Evolutionary conservation across 768 basidiomycete genomes (phyloP).

Genomic region (Crassisporium funariophilum): DNA sequence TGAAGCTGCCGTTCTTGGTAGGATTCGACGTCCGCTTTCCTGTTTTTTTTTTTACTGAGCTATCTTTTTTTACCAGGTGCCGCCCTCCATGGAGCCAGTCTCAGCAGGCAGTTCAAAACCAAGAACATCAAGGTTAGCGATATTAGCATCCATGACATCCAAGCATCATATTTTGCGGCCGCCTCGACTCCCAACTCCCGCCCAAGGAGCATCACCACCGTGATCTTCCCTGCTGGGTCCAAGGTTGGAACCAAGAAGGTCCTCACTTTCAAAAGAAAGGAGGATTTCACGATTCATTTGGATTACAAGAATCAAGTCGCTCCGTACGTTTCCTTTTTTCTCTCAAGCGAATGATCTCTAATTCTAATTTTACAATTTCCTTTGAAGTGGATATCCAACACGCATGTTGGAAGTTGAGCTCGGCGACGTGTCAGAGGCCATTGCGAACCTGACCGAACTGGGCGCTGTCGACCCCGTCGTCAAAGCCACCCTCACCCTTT

Average conservation of each 20-base stretch:
- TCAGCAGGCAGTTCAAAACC: conserved; percentile 91
- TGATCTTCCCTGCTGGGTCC: conserved; percentile 77
- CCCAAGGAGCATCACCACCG: conserved; percentile 71
- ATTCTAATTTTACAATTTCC: background rate
- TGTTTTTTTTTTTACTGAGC: background rate
- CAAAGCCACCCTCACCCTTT: conserved; percentile 81
- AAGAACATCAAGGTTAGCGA: conserved; percentile 90
- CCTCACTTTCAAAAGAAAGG: conserved; percentile 80
- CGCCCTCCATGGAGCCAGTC: conserved; percentile 86
- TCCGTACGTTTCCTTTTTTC: conserved; percentile 47
- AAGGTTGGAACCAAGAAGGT: conserved; percentile 84
- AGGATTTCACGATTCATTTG: conserved; percentile 79
- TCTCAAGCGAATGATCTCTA: background rate
- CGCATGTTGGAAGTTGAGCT: conserved; percentile 77
- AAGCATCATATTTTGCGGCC: conserved; percentile 76
- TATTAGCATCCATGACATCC: conserved; percentile 70
- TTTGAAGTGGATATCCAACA: conserved; percentile 65
- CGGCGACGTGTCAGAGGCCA: conserved; percentile 70
- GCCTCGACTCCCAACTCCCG: conserved; percentile 47
- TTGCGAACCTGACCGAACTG: conserved; percentile 81
- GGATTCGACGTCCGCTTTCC: background rate
- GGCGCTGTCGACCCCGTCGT: conserved; percentile 83
- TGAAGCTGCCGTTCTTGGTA: conserved; percentile 86
- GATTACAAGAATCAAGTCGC: conserved; percentile 68
- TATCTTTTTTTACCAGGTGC: conserved; percentile 42